These are phyloP conservation scores for Daldinia concentrica DNA, from an alignment of 495 filamentous ascomycete species.

Conservation along the genomic window DNA sequence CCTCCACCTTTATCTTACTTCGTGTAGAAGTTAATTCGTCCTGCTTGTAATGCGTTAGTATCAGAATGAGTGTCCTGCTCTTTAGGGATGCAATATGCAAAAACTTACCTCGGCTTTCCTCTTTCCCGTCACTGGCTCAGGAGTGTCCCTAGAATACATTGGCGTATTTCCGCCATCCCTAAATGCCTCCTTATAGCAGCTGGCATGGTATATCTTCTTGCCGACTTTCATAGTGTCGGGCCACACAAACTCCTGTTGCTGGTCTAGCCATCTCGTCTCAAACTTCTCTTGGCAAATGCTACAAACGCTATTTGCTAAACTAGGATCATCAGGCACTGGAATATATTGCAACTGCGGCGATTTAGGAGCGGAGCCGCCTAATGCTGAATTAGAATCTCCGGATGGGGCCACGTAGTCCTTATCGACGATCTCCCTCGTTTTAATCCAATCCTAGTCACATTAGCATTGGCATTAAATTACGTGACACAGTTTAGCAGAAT, in stretches of 20 bases:
- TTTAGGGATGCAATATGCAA: background rate
- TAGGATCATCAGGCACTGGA: conserved; percentile 80
- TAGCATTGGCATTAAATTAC: conserved; percentile 25
- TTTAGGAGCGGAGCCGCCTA: conserved; percentile 38
- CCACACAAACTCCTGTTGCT: conserved; percentile 96
- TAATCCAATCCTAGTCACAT: conserved; percentile 79
- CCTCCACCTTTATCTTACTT: conserved; percentile 43
- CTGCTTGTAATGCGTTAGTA: conserved; percentile 46
- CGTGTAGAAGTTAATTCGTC: conserved; percentile 44
- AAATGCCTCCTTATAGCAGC: conserved; percentile 84
- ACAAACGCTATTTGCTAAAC: conserved; percentile 75
- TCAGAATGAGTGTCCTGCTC: background rate
- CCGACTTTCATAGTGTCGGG: conserved; percentile 84
- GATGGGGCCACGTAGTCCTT: conserved; percentile 59
- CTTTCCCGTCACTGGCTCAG: conserved; percentile 77
- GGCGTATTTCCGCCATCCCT: conserved; percentile 65
- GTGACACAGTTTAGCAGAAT: conserved; percentile 4
- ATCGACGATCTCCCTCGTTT: conserved; percentile 78
- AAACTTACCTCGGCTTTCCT: conserved; percentile 75
- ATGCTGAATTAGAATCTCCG: conserved; percentile 23
- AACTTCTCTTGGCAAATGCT: conserved; percentile 97
- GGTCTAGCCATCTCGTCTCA: conserved; percentile 86
- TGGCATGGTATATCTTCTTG: conserved; percentile 86
- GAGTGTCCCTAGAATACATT: conserved; percentile 60
- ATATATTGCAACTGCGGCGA: conserved; percentile 78